Evolutionary conservation across 2,329 filamentous ascomycete species (phyloP).

Genomic region (Xylaria sp.): DNA sequence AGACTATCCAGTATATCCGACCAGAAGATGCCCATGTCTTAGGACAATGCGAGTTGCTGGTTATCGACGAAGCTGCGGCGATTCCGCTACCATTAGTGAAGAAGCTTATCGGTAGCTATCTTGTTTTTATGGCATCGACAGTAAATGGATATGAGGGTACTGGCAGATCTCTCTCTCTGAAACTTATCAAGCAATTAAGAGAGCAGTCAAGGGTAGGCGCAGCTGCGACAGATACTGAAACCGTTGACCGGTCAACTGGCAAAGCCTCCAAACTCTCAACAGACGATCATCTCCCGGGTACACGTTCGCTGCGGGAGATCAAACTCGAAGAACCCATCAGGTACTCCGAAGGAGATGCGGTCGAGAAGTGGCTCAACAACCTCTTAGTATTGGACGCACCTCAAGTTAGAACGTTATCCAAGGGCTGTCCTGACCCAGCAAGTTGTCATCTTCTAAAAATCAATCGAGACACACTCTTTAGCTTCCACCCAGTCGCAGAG

Average conservation of each 20-base stretch:
- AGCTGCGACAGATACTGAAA: conserved; percentile 65
- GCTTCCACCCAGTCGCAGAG: conserved; percentile 95
- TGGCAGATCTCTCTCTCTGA: conserved; percentile 91
- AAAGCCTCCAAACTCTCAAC: conserved; percentile 70
- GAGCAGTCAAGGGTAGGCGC: conserved; percentile 82
- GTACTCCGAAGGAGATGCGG: conserved; percentile 88
- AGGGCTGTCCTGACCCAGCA: conserved; percentile 88
- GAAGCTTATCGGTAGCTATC: conserved; percentile 94
- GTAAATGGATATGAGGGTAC: conserved; percentile 99
- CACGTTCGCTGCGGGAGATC: conserved; percentile 87
- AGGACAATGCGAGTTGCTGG: conserved; percentile 92
- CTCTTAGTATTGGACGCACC: conserved; percentile 94
- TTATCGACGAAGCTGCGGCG: conserved; percentile 97
- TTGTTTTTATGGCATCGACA: conserved; percentile 99
- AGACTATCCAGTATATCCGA: conserved; percentile 98
- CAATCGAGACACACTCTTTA: conserved; percentile 97
- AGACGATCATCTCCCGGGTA: conserved; percentile 68
- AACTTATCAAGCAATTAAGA: conserved; percentile 95
- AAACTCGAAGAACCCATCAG: conserved; percentile 93
- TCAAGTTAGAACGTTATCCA: conserved; percentile 76
- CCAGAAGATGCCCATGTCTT: conserved; percentile 95
- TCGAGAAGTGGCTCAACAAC: conserved; percentile 96
- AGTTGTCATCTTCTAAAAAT: conserved; percentile 93
- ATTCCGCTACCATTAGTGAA: conserved; percentile 92
- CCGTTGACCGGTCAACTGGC: conserved; percentile 83